Evolutionary conservation across 1,284 basidiomycete species (phyloP).

Genomic region (Vanrija sp.): DNA sequence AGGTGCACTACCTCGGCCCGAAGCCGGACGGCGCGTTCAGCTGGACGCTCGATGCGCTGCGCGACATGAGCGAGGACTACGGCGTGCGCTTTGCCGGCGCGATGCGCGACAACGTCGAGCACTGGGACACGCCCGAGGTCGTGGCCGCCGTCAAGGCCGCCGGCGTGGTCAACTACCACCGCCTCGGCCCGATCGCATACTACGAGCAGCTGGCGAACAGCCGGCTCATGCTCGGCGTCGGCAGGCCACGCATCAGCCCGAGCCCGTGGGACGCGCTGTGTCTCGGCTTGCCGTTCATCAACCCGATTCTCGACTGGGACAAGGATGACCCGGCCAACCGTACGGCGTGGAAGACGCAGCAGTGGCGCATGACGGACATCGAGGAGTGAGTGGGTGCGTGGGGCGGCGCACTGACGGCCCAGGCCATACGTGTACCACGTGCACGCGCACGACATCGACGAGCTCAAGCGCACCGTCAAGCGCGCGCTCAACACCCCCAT

Average conservation of each 20-base stretch:
- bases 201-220: constrained; percentile 22
- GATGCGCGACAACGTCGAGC: constrained; percentile 20
- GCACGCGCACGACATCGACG: constrained; percentile 18
- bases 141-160: constrained; percentile 7
- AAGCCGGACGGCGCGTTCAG: constrained; percentile 15
- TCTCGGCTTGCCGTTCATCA: constrained; percentile 51
- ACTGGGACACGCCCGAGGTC: too few species aligned
- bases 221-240: constrained; percentile 34
- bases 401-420: constrained; percentile 11
- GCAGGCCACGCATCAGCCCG: constrained; percentile 32
- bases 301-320: constrained; percentile 42
- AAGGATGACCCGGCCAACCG: constrained; percentile 37
- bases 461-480: constrained; percentile 22
- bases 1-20: constrained; percentile 34
- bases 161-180: constrained; percentile 26
- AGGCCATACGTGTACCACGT: constrained; percentile 52
- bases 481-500: constrained; percentile 31
- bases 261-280: constrained; percentile 48
- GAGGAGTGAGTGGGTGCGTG: constrained; percentile 31
- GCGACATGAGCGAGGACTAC: constrained; percentile 14
- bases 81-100: constrained; percentile 26
- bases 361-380: constrained; percentile 36
- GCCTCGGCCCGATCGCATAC: constrained; percentile 33
- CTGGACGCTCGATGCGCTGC: constrained; percentile 28
- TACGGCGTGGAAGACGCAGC: constrained; percentile 44